A percentile compares a stretch with the other conserved stretches of the same genome.
Conservation (phyloP, 116 monocot genomes). For the Trichopus zeylanicus region DNA sequence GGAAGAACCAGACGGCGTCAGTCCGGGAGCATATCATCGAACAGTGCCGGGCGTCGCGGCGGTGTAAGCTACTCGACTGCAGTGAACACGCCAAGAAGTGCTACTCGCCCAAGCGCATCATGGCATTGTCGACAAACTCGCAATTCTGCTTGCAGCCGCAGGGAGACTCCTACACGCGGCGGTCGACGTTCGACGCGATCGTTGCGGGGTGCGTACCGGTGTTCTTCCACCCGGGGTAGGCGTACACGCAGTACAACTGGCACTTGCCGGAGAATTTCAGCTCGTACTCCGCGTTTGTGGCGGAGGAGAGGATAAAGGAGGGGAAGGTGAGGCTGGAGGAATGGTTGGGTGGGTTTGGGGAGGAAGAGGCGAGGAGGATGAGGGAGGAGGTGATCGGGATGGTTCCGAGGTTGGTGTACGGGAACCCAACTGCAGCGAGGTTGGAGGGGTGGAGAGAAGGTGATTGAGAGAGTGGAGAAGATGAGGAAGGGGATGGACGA, state of each 20-base stretch:
- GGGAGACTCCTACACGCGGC: not conserved
- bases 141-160: not conserved
- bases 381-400: conserved; percentile 1
- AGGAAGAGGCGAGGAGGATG: not conserved
- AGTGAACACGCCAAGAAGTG: not conserved
- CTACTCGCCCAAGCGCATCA: not conserved
- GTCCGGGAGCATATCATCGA: not conserved
- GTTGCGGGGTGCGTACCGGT: not conserved
- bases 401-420: not conserved
- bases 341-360: not conserved
- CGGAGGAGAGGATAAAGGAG: not conserved
- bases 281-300: not conserved
- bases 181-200: not conserved
- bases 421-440: not conserved
- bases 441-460: not conserved
- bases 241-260: not conserved
- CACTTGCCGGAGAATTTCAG: not conserved
- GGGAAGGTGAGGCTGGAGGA: not conserved
- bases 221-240: not conserved
- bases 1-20: not conserved
- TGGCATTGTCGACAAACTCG: not conserved
- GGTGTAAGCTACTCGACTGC: conserved; percentile 2
- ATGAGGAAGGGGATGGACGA: not conserved
- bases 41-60: not conserved
- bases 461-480: not conserved